Base-by-base conservation (phyloP, 2,329 filamentous ascomycete species). In the Aspergillus felis region DNA sequence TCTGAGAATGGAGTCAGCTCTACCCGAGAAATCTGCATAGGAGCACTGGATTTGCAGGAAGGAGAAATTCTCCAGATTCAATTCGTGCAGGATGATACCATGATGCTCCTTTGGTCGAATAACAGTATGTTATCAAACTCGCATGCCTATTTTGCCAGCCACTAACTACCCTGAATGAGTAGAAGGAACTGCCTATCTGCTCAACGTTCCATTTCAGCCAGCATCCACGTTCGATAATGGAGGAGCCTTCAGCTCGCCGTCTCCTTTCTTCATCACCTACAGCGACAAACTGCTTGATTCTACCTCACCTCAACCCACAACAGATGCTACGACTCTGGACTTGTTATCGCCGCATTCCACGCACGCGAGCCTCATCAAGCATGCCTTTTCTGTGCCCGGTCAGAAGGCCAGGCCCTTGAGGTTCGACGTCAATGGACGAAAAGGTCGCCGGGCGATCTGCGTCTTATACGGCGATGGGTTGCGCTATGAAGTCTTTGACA, bases 71-170 rank as follows among this genome's bases (percentile, higher is more conserved):
- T 84, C 22, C 87, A 91, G 68, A 71, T 88, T 14, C 87, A 87
- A 67, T 91, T 92, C 66, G 79, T 90, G 47, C 81, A 88, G 64
- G 84, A 88, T 55, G 72, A 79, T 12, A 79, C 76, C 0, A 69
- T 92, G 1, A 78, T 91, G 54, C 63, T 90, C 1, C 79, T 92
- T 1, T 83, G 81, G 73, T 67, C 69, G 47, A 66, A 69, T 35
- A 55, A 61, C 24, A 66, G 74, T 74, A 68, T 64, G 64, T 50
- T 50, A 44, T 20, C 1, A 17, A 1, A 1, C 4, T 51, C 22
- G 4, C 3, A 27, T 14, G 38, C 7, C 22, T 46, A n/a, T 47
- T 10, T 17, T 17, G 24, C 38, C 20, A 14, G 3, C 44, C 28
- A 28, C 51, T 56, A 60, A 53, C 35, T 48, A n/a, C 17, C 17